These are phyloP conservation scores for Sonneratia caseolaris DNA, from an alignment of 345 rosid genomes.

Conservation along the genomic window DNA sequence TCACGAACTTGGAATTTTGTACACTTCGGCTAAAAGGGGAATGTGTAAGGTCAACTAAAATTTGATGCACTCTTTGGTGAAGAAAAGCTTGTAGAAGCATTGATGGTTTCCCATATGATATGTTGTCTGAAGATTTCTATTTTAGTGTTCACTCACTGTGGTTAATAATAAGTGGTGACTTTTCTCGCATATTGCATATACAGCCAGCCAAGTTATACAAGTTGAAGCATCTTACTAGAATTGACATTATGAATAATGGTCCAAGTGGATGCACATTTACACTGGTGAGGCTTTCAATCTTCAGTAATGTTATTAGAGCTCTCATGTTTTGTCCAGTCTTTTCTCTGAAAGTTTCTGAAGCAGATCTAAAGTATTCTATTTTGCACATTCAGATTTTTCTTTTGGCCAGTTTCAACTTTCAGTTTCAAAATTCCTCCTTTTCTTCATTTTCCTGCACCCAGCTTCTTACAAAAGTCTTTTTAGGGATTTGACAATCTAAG, in stretches of 20 bases:
- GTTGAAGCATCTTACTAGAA: slow-evolving; percentile 86
- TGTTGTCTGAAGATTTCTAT: neutral
- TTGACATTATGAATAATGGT: slow-evolving; percentile 89
- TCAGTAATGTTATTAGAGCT: neutral
- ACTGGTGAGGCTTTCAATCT: slow-evolving; percentile 41
- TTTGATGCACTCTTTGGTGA: neutral
- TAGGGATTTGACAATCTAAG: slow-evolving; percentile 99
- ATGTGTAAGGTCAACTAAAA: neutral
- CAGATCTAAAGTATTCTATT: neutral
- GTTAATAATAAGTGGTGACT: neutral
- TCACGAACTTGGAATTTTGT: neutral
- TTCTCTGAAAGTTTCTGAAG: neutral
- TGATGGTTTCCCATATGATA: neutral
- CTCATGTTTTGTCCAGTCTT: neutral
- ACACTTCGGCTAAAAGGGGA: neutral
- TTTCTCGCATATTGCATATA: slow-evolving; percentile 3
- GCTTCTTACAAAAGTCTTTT: slow-evolving; percentile 21
- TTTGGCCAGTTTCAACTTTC: neutral
- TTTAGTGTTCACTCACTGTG: too few species aligned
- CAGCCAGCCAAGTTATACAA: slow-evolving; percentile 95
- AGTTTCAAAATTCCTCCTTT: neutral
- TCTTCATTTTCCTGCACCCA: neutral
- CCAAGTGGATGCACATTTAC: slow-evolving; percentile 96
- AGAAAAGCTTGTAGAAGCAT: neutral
- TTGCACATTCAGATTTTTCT: too few species aligned